phyloP scores from a whole-genome alignment of 2,329 filamentous ascomycete genomes.

The Scolecobasidium constrictum region DNA sequence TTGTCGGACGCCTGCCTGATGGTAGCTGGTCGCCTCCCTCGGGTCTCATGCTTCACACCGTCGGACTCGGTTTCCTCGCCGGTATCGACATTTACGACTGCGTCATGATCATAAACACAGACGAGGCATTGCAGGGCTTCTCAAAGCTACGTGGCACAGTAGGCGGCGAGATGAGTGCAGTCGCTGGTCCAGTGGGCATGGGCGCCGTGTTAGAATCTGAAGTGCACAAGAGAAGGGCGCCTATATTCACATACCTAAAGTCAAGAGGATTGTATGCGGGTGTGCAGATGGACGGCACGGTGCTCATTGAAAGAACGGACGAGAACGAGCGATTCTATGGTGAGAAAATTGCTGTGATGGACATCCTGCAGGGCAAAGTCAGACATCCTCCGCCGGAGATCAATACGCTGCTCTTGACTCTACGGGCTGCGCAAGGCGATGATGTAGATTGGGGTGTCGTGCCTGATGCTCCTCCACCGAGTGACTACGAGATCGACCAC shows the following conservation, averaged over 20 bases:
- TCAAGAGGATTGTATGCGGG: slow-evolving; percentile 81
- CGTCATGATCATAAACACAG: slow-evolving; percentile 72
- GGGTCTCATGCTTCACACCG: slow-evolving; percentile 81
- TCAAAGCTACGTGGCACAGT: slow-evolving; percentile 68
- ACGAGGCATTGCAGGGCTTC: slow-evolving; percentile 70
- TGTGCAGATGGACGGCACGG: slow-evolving; percentile 75
- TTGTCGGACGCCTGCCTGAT: slow-evolving; percentile 74
- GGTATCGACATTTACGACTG: slow-evolving; percentile 96
- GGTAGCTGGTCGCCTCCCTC: slow-evolving; percentile 88
- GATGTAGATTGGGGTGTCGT: slow-evolving; percentile 62
- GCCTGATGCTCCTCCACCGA: slow-evolving; percentile 60
- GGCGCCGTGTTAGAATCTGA: slow-evolving; percentile 54
- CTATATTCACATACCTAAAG: slow-evolving; percentile 80
- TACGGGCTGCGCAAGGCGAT: slow-evolving; percentile 81
- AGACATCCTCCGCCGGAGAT: slow-evolving; percentile 45
- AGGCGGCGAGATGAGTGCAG: slow-evolving; percentile 68
- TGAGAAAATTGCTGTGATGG: slow-evolving; percentile 47
- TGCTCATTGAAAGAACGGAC: slow-evolving; percentile 75
- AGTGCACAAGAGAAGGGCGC: slow-evolving; percentile 55
- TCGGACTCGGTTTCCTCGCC: slow-evolving; percentile 77
- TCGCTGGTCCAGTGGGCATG: slow-evolving; percentile 65
- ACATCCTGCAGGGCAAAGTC: slow-evolving; percentile 54
- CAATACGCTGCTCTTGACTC: slow-evolving; percentile 61
- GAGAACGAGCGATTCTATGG: slow-evolving; percentile 84
- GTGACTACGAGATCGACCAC: slow-evolving; percentile 52